Percentiles rank a stretch among this genome's conserved stretches.
These are phyloP conservation scores for Euphorbia schlechtendalii DNA, from an alignment of 441 rosid genomes.

Conservation along the genomic window DNA sequence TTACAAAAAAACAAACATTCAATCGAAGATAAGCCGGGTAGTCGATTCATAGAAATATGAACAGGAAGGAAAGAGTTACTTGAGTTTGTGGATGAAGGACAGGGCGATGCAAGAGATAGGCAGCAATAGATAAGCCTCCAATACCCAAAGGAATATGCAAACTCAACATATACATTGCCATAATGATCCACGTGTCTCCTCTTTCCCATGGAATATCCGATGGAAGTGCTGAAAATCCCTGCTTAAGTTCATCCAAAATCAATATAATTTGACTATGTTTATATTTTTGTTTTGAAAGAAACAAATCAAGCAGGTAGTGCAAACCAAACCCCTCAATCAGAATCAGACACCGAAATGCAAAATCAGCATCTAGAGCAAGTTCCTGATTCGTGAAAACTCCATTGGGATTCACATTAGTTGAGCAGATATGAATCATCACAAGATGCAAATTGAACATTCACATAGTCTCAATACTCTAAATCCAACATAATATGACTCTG, in stretches of 20 bases:
- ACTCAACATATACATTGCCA: slow-evolving; percentile 64
- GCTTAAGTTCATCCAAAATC: slow-evolving; percentile 8
- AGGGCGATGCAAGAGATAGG: slow-evolving; percentile 43
- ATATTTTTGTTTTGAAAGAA: too few relatives aligned
- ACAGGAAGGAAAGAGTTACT: too few relatives aligned
- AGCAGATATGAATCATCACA: too few relatives aligned
- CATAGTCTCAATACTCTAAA: background rate
- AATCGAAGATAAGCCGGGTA: too few relatives aligned
- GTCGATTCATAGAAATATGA: too few relatives aligned
- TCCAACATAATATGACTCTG: background rate
- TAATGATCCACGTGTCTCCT: slow-evolving; percentile 54
- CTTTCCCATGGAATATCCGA: slow-evolving; percentile 63
- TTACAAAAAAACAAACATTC: too few relatives aligned
- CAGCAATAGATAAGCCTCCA: slow-evolving; percentile 69
- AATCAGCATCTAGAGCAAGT: too few relatives aligned
- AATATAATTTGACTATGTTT: background rate
- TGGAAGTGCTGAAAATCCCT: slow-evolving; percentile 51
- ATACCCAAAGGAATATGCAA: slow-evolving; percentile 76
- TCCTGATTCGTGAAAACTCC: too few relatives aligned
- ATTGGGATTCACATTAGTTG: too few relatives aligned
- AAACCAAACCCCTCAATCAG: too few relatives aligned
- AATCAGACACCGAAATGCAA: too few relatives aligned
- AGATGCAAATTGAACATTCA: background rate
- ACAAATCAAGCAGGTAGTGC: too few relatives aligned
- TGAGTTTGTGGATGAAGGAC: slow-evolving; percentile 68